A percentile compares a stretch with the other conserved stretches of the same genome.
These are phyloP conservation scores for Sporothrix brasiliensis DNA, from an alignment of 2,329 filamentous ascomycete species.

Conservation along the genomic window DNA sequence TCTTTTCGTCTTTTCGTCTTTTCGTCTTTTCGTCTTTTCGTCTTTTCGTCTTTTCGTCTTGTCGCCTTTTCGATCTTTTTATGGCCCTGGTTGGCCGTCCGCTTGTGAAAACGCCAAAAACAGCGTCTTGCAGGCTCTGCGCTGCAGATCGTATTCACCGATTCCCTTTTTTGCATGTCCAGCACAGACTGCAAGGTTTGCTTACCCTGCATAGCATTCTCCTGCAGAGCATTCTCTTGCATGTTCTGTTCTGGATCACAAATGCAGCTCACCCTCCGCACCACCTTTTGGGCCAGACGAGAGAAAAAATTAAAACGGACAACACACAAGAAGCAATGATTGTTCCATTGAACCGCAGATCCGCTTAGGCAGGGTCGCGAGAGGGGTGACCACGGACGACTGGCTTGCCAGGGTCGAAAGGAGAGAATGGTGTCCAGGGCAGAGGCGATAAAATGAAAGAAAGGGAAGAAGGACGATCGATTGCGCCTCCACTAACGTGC, in stretches of 20 bases:
- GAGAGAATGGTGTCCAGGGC: no score
- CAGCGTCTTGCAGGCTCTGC: neutral
- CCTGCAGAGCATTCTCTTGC: neutral
- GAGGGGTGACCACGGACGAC: neutral
- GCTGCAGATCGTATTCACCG: neutral
- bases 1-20: neutral
- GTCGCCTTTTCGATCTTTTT: no score
- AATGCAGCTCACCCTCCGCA: neutral
- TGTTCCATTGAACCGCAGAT: constrained; percentile 26
- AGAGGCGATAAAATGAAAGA: neutral
- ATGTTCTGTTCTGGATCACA: neutral
- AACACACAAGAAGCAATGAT: constrained; percentile 15
- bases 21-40: neutral
- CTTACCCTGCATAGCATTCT: neutral
- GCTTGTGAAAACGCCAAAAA: neutral
- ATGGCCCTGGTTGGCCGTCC: neutral
- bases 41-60: neutral
- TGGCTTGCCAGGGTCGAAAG: neutral
- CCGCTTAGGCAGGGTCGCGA: neutral
- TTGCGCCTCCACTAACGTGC: neutral
- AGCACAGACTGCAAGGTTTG: neutral
- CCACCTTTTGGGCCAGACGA: neutral
- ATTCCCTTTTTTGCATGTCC: neutral
- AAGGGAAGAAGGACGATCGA: neutral
- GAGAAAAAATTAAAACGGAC: neutral